Conservation (phyloP, 371 early-diverging fungal species). For the Blakeslea trispora region DNA sequence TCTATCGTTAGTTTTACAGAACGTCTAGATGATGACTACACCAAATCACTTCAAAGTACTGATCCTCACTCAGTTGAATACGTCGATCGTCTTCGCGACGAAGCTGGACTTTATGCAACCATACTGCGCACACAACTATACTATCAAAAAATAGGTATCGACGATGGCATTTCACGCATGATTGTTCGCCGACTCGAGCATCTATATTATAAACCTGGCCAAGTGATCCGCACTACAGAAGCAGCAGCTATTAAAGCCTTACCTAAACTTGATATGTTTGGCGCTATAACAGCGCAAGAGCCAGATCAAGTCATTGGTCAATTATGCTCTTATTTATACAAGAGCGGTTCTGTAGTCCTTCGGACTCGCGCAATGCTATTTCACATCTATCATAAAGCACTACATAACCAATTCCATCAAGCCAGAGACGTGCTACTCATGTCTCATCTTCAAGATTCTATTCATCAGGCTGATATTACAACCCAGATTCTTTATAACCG, state of each 20-base stretch:
- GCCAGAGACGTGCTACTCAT: conserved; percentile 97
- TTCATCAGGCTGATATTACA: conserved; percentile 86
- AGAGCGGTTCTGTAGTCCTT: conserved; percentile 78
- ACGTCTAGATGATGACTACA: conserved; percentile 96
- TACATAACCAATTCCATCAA: conserved; percentile 89
- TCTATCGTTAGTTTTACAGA: conserved; percentile 89
- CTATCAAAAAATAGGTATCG: conserved; percentile 63
- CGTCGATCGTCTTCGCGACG: conserved; percentile 91
- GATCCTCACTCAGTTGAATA: conserved; percentile 97
- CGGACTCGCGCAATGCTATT: conserved; percentile 96
- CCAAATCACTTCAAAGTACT: conserved; percentile 89
- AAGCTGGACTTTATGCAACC: conserved; percentile 80
- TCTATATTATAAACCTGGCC: conserved; percentile 88
- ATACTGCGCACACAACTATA: conserved; percentile 88
- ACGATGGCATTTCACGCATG: conserved; percentile 66
- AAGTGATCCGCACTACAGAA: conserved; percentile 55
- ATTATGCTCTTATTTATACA: conserved; percentile 89
- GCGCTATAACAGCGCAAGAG: conserved; percentile 50
- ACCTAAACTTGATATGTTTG: conserved; percentile 43
- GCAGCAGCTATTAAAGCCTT: conserved; percentile 34
- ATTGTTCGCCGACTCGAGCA: conserved; percentile 92
- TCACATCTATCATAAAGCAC: conserved; percentile 95
- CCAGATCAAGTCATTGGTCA: conserved; percentile 68
- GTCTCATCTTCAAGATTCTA: conserved; percentile 96
- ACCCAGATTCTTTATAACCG: conserved; percentile 97